These are phyloP conservation scores for Coemansia sp. DNA, from an alignment of 192 early-diverging fungal genomes.

Conservation along the genomic window DNA sequence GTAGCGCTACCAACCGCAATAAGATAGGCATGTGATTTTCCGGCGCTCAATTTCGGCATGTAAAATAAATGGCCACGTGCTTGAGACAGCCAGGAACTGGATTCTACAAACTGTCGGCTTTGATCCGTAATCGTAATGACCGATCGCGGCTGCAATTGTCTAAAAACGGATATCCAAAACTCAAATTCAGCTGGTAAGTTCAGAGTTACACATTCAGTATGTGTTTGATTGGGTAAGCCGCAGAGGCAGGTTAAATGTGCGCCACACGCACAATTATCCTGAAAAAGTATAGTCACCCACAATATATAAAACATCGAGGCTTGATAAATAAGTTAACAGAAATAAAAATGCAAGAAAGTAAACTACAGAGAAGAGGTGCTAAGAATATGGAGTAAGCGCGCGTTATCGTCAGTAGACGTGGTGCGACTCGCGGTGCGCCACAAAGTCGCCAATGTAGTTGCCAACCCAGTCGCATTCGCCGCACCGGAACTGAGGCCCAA, in stretches of 20 bases:
- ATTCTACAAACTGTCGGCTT: background rate
- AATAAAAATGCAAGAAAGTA: background rate
- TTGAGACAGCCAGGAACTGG: background rate
- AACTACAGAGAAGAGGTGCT: background rate
- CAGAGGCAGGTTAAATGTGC: background rate
- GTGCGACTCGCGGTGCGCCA: slow-evolving; percentile 34
- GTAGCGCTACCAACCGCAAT: background rate
- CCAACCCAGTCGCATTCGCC: slow-evolving; percentile 36
- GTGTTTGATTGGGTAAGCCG: background rate
- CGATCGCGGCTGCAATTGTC: too few relatives aligned
- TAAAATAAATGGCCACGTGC: background rate
- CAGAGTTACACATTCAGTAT: background rate
- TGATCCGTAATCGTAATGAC: background rate
- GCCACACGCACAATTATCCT: background rate
- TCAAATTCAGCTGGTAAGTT: background rate
- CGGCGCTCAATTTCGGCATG: background rate
- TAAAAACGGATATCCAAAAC: background rate
- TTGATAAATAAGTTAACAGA: background rate
- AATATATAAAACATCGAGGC: background rate
- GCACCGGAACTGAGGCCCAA: slow-evolving; percentile 22
- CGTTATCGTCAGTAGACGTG: slow-evolving; percentile 1
- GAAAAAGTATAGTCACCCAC: background rate
- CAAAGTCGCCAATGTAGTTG: slow-evolving; percentile 33
- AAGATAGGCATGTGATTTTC: background rate
- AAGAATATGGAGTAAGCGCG: background rate